These are phyloP conservation scores for Talaromyces pinophilus DNA, from an alignment of 2,329 filamentous ascomycete genomes.

Conservation along the genomic window DNA sequence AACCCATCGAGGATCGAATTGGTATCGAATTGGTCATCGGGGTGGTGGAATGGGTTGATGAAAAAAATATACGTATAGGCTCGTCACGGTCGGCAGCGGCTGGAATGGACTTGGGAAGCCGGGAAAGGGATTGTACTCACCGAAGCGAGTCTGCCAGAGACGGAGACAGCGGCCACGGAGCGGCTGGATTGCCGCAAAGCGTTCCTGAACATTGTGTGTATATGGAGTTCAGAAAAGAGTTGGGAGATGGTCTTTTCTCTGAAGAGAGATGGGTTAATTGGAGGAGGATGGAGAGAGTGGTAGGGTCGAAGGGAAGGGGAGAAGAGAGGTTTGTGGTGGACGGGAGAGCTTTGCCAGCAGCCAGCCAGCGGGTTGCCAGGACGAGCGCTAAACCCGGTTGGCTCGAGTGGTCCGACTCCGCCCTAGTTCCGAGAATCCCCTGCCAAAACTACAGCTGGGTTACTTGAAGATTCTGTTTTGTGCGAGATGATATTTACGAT, in stretches of 20 bases:
- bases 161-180: constrained; percentile 91
- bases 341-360: constrained; percentile 43
- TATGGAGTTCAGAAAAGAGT: constrained; percentile 37
- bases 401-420: constrained; percentile 40
- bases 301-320: constrained; percentile 13
- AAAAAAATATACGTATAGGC: constrained; percentile 26
- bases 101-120: constrained; percentile 51
- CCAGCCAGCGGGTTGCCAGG: constrained; percentile 44
- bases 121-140: constrained; percentile 61
- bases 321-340: constrained; percentile 39
- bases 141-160: constrained; percentile 84
- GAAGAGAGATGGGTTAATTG: constrained; percentile 43
- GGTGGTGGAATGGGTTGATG: constrained; percentile 29
- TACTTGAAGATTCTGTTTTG: background rate
- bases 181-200: constrained; percentile 96
- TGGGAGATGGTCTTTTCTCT: constrained; percentile 42
- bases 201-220: constrained; percentile 87
- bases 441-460: background rate
- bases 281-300: constrained; percentile 19
- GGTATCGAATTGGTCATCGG: constrained; percentile 18
- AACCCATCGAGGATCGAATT: constrained; percentile 27
- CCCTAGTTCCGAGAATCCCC: constrained; percentile 22
- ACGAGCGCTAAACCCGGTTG: constrained; percentile 43
- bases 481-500: background rate
- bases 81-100: constrained; percentile 38